Base-by-base conservation (phyloP, 176 grass and related monocot species). In the Ensete glaucum region DNA sequence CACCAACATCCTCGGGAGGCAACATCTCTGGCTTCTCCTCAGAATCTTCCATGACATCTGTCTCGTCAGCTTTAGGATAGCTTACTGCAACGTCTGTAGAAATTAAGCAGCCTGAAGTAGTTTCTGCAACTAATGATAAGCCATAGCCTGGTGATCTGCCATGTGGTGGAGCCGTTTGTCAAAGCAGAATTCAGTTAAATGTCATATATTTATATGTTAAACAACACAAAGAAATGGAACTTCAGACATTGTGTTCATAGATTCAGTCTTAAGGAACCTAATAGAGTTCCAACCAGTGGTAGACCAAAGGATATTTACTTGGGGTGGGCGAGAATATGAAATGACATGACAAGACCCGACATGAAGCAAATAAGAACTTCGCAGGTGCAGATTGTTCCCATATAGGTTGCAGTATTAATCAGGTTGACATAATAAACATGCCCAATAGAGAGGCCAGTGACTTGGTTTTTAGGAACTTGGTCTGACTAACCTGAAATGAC, bases 91-190 rank as follows among this genome's bases (percentile, higher is more conserved):
- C 51, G 78, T 93, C 94, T 62, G 84, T 73, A 19, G 94, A 98
- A 57, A 98, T 84, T 15, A 98, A 75, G 76, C 94, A 93, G 13
- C 94, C 94, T 6, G 88, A 81, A 15, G 86, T 98, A 34, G 90
- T 96, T 74, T 96, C 93, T 27, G 93, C 93, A 83, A 98, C 90
- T 76, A 93, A 80, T 50, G 94, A 91, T 82, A 98, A 71, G 0
- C 94, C 94, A 76, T 93, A 98, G 48, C 94, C 94, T 70, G 88
- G 77, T 78, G 94, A 98, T 76, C 90, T 98, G 87, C 23, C 25
- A 91, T 22, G 82, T 73, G 14, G 62, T 64, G 20, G 10, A 29
- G 50, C 12, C 52, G 64, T 48, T 79, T 7, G 1, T 14, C 52
- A 78, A 48, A 9, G 26, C 34, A 50, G 27, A 9, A 50, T 19